These are phyloP conservation scores for Yamadazyma pseudoaaseri DNA, from an alignment of 1,139 yeast genomes.

Conservation along the genomic window DNA sequence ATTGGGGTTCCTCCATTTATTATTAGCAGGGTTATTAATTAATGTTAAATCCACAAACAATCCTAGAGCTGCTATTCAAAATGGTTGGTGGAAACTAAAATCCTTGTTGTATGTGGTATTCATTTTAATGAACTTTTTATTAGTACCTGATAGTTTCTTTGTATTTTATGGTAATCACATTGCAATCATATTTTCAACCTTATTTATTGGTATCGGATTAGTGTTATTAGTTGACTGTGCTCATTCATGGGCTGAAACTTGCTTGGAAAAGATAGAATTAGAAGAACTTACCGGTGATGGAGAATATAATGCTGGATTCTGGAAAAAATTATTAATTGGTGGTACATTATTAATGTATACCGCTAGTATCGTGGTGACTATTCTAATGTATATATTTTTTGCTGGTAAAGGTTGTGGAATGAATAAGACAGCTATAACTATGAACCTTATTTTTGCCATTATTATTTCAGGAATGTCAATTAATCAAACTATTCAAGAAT, in stretches of 20 bases:
- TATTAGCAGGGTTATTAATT: constrained; percentile 63
- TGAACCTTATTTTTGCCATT: constrained; percentile 66
- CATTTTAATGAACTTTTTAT: constrained; percentile 60
- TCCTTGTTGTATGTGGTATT: constrained; percentile 59
- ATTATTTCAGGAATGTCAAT: constrained; percentile 71
- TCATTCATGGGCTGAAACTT: constrained; percentile 98
- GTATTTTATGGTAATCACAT: constrained; percentile 89
- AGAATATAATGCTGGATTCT: constrained; percentile 51
- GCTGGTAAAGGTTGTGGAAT: constrained; percentile 83
- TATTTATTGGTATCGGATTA: constrained; percentile 86
- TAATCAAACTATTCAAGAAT: constrained; percentile 83
- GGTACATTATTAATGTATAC: constrained; percentile 87
- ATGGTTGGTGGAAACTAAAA: constrained; percentile 88
- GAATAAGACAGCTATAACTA: constrained; percentile 84
- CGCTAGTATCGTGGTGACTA: constrained; percentile 67
- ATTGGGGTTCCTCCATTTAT: constrained; percentile 73
- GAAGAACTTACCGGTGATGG: constrained; percentile 70
- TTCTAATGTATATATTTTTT: constrained; percentile 80
- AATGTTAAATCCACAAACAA: constrained; percentile 78
- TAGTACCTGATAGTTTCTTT: constrained; percentile 83
- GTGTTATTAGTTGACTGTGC: constrained; percentile 94
- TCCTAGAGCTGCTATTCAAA: constrained; percentile 81
- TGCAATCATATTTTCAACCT: constrained; percentile 79
- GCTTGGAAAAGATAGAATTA: constrained; percentile 84
- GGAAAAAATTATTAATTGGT: constrained; percentile 81